Percentiles rank a stretch among this genome's conserved stretches.
Conservation (phyloP, 2,329 filamentous ascomycete species). For the Chaetomiaceae sp. region DNA sequence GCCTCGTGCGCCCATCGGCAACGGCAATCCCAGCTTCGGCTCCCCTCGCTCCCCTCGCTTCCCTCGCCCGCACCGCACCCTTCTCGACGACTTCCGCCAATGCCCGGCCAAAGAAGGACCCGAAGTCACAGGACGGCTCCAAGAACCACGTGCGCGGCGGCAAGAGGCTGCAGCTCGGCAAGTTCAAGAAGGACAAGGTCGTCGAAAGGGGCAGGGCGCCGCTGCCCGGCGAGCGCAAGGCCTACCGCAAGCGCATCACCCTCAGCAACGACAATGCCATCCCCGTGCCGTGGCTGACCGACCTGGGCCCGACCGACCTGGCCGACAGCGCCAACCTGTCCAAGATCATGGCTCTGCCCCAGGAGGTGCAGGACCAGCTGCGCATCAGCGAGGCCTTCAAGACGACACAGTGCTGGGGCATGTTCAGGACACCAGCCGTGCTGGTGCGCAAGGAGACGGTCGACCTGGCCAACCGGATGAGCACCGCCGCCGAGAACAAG, state of each 20-base stretch:
- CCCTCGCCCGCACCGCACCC: constrained; percentile 33
- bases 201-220: constrained; percentile 51
- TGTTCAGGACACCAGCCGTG: constrained; percentile 78
- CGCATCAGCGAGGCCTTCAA: constrained; percentile 88
- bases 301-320: constrained; percentile 54
- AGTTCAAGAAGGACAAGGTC: constrained; percentile 44
- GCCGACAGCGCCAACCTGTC: constrained; percentile 53
- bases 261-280: constrained; percentile 93
- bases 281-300: constrained; percentile 62
- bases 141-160: constrained; percentile 30
- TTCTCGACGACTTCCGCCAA: constrained; percentile 40
- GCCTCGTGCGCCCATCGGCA: constrained; percentile 44
- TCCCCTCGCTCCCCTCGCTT: constrained; percentile 27
- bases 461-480: constrained; percentile 61
- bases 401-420: constrained; percentile 76
- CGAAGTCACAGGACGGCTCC: background rate
- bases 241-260: constrained; percentile 80
- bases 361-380: constrained; percentile 69
- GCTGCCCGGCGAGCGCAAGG: constrained; percentile 75
- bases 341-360: constrained; percentile 64
- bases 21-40: constrained; percentile 15
- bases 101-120: background rate
- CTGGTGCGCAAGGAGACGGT: constrained; percentile 76
- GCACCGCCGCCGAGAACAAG: constrained; percentile 48
- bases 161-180: constrained; percentile 38